These are phyloP conservation scores for Bipolaris bicolor DNA, from an alignment of 2,329 filamentous ascomycete species.

Conservation along the genomic window DNA sequence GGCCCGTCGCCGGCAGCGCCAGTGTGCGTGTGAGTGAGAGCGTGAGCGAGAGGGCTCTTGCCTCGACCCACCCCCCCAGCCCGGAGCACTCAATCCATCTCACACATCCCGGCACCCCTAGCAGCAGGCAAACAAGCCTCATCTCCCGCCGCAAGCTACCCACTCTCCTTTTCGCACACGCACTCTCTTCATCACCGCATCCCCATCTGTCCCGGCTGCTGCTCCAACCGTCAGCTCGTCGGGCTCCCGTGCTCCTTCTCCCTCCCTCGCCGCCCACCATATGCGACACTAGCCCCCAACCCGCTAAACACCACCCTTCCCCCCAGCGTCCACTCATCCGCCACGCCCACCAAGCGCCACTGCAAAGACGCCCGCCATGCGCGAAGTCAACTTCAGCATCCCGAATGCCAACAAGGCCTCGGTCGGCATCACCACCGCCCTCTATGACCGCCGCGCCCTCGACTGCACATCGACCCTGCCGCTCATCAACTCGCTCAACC, in stretches of 20 bases:
- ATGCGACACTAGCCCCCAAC: constrained; percentile 16
- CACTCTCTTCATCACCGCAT: constrained; percentile 5
- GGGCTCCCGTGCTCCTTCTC: constrained; percentile 18
- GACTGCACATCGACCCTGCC: constrained; percentile 98
- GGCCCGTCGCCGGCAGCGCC: constrained; percentile 13
- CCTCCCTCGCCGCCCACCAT: constrained; percentile 12
- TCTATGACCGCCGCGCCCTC: constrained; percentile 95
- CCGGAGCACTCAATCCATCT: constrained; percentile 19
- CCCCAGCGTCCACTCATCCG: constrained; percentile 18
- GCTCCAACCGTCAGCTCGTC: constrained; percentile 16
- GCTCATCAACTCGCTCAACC: constrained; percentile 98
- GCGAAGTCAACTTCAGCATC: constrained; percentile 99
- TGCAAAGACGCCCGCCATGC: constrained; percentile 68
- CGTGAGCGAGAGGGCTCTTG: constrained; percentile 8
- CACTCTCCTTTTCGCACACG: constrained; percentile 23
- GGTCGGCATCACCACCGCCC: constrained; percentile 95
- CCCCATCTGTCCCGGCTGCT: constrained; percentile 12
- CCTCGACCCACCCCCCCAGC: constrained; percentile 24
- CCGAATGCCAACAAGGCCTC: constrained; percentile 99
- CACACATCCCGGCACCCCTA: constrained; percentile 38
- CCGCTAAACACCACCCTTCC: constrained; percentile 10
- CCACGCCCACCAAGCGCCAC: constrained; percentile 21
- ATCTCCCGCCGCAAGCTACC: constrained; percentile 24
- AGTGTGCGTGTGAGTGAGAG: background rate
- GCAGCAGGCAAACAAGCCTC: constrained; percentile 42